These are phyloP conservation scores for Tetracladium marchalianum DNA, from an alignment of 495 filamentous ascomycete species.

Conservation along the genomic window DNA sequence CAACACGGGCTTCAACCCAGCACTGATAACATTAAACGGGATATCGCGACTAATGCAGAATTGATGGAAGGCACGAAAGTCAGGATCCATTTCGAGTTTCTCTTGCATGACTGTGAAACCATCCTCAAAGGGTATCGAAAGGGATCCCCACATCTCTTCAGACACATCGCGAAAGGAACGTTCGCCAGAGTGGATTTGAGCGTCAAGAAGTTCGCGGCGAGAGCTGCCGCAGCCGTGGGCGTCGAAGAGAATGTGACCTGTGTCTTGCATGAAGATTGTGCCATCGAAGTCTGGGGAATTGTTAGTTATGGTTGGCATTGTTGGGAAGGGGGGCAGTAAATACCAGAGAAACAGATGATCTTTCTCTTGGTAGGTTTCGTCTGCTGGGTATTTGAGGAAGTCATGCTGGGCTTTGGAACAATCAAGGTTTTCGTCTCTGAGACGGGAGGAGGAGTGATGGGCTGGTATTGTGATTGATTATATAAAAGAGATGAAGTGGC, in stretches of 20 bases:
- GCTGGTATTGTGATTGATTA: slow-evolving; percentile 23
- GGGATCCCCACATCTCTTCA: slow-evolving; percentile 67
- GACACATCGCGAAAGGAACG: slow-evolving; percentile 65
- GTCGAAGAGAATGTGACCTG: slow-evolving; percentile 65
- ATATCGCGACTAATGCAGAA: slow-evolving; percentile 57
- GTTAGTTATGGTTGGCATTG: slow-evolving; percentile 3
- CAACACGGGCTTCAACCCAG: slow-evolving; percentile 59
- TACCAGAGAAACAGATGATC: slow-evolving; percentile 46
- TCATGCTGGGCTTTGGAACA: slow-evolving; percentile 15
- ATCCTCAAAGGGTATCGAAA: slow-evolving; percentile 62
- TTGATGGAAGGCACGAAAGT: slow-evolving; percentile 55
- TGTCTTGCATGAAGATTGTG: slow-evolving; percentile 74
- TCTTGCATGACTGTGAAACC: slow-evolving; percentile 62
- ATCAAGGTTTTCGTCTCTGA: slow-evolving; percentile 16
- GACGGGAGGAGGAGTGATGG: slow-evolving; percentile 19
- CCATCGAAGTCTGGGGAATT: slow-evolving; percentile 55
- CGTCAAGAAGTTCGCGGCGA: slow-evolving; percentile 48
- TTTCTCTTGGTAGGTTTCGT: slow-evolving; percentile 30
- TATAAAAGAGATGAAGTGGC: slow-evolving; percentile 3
- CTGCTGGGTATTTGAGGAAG: slow-evolving; percentile 7
- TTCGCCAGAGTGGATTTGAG: slow-evolving; percentile 57
- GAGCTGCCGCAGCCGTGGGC: slow-evolving; percentile 51
- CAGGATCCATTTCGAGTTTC: slow-evolving; percentile 53
- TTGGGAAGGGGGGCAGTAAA: not conserved
- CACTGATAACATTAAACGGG: slow-evolving; percentile 66